These are phyloP conservation scores for Pseudopyricularia cyperi DNA, from an alignment of 2,329 filamentous ascomycete genomes.

Conservation along the genomic window DNA sequence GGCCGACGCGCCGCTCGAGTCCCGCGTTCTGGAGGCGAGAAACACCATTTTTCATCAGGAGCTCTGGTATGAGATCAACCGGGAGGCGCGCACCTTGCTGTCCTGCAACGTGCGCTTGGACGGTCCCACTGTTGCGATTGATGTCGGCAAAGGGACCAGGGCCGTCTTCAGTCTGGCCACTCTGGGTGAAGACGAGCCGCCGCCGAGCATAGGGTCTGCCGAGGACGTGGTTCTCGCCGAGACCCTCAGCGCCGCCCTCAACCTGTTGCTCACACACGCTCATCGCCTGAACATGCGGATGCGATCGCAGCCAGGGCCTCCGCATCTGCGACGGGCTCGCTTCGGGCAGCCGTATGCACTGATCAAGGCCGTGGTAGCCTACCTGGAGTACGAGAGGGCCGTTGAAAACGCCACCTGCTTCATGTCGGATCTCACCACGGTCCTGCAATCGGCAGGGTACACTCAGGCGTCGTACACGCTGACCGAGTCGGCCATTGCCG, in stretches of 20 bases:
- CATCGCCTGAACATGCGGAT: conserved; percentile 61
- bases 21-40: conserved; percentile 59
- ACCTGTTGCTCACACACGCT: conserved; percentile 64
- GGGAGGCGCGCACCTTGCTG: conserved; percentile 63
- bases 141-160: conserved; percentile 36
- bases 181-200: conserved; percentile 29
- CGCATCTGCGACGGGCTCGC: conserved; percentile 20
- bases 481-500: conserved; percentile 19
- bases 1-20: conserved; percentile 48
- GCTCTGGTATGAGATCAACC: conserved; percentile 76
- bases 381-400: conserved; percentile 29
- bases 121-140: conserved; percentile 42
- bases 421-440: conserved; percentile 27
- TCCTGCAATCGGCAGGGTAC: conserved; percentile 33
- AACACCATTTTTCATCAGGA: conserved; percentile 77
- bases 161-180: conserved; percentile 57
- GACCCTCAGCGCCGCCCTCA: conserved; percentile 51
- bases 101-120: conserved; percentile 57
- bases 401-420: conserved; percentile 24
- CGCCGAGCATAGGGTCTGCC: background rate
- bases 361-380: conserved; percentile 37
- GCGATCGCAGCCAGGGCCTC: conserved; percentile 44
- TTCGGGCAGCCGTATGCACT: conserved; percentile 32
- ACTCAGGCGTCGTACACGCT: conserved; percentile 27
- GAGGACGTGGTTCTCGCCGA: conserved; percentile 44